Evolutionary conservation across 768 basidiomycete genomes (phyloP), one percentile per base, ranked within the genome.

Genomic region (Pilatotrama ljubarskyi): DNA sequence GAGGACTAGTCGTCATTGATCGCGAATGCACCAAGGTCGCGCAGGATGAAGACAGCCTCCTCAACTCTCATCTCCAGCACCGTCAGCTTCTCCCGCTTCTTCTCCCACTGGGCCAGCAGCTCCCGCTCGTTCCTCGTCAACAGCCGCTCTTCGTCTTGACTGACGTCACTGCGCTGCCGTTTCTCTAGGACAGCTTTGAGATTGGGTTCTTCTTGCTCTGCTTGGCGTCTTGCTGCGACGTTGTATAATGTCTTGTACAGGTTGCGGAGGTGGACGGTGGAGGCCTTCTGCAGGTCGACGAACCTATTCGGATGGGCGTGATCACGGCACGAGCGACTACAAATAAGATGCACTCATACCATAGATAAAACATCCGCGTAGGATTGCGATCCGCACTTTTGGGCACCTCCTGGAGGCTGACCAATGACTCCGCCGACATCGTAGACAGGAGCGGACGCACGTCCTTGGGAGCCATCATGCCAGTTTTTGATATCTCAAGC

Each of bases 191-290:
- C 84, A 1, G 86, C 86, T 58, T 81, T 84, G 46, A 91, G 78
- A 40, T 78, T 78, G 2, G 83, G 76, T 49, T 84, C 83, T 59
- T 89, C 88, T 59, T 84, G 75, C 70, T 98, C 95, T 5, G 86
- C 82, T 61, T 84, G 81, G 61, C 87, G 81, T 48, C 94, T 84
- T 66, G 81, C 79, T 26, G 85, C 78, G 62, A 97, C 86, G 71
- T 99, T 98, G 71, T 84, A 93, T 54, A 98, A 70, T 0, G 91
- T 93, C 75, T 98, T 96, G 80, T 95, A 95, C 36, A 95, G 76
- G 64, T 84, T 84, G 29, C 83, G 83, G 15, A 96, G 76, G 20
- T 97, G 79, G 11, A 87, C 79, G 20, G 88, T 84, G 68, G 91
- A 93, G 10, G 91, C 90, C 70, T 93, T 91, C 36, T 82, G 77